Evolutionary conservation across 2,329 filamentous ascomycete species (phyloP).

Genomic region (Pseudopithomyces maydicus): DNA sequence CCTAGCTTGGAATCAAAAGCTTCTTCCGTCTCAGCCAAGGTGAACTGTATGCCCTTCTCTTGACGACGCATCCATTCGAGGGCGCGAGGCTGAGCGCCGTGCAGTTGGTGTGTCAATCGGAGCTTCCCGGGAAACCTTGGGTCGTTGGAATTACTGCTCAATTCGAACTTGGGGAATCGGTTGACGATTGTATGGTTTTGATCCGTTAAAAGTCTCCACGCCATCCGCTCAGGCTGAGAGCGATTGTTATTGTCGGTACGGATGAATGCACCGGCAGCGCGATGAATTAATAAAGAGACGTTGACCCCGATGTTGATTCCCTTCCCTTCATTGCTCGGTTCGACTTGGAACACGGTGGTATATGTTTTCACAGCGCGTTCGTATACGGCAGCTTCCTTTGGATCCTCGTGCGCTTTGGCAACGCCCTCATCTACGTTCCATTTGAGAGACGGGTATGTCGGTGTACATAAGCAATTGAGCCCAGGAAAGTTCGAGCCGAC

Average conservation of each 20-base stretch:
- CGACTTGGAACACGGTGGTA: constrained; percentile 37
- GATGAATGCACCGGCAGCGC: constrained; percentile 44
- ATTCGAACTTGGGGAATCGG: constrained; percentile 46
- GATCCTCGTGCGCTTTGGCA: constrained; percentile 39
- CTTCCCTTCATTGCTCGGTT: constrained; percentile 22
- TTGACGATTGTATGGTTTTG: constrained; percentile 43
- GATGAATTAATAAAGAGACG: constrained; percentile 50
- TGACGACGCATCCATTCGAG: constrained; percentile 65
- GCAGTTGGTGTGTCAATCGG: constrained; percentile 45
- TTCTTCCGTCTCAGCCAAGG: constrained; percentile 61
- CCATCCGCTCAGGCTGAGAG: neutral
- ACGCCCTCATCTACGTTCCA: constrained; percentile 32
- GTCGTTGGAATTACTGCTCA: constrained; percentile 50
- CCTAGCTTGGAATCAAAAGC: constrained; percentile 54
- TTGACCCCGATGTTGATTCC: constrained; percentile 51
- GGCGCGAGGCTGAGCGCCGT: constrained; percentile 59
- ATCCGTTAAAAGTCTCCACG: constrained; percentile 56
- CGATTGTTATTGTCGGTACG: constrained; percentile 26
- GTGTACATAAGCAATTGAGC: constrained; percentile 30
- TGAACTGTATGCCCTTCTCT: constrained; percentile 48
- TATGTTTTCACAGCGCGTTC: constrained; percentile 58
- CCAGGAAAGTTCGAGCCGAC: neutral
- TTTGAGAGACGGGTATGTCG: constrained; percentile 24
- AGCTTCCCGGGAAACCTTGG: constrained; percentile 34
- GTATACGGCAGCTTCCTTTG: constrained; percentile 54